A percentile compares a stretch with the other conserved stretches of the same genome.
Conservation (phyloP, 768 basidiomycete genomes). For the Coprinopsis marcescibilis region DNA sequence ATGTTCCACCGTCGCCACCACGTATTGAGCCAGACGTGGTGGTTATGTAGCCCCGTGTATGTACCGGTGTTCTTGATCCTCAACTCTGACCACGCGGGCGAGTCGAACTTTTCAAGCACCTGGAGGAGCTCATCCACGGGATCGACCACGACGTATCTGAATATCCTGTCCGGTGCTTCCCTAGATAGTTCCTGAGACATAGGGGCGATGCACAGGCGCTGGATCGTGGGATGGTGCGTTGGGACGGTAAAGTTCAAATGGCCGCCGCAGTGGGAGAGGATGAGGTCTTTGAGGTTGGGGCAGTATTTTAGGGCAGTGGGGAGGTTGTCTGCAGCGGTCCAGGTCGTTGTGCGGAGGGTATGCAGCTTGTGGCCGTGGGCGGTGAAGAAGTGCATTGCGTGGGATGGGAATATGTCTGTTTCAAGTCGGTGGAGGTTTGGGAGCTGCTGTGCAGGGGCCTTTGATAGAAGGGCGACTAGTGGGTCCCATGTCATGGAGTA, state of each 20-base stretch:
- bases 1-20: slow-evolving; percentile 22
- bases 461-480: slow-evolving; percentile 31
- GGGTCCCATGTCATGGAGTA: slow-evolving; percentile 31
- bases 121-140: slow-evolving; percentile 10
- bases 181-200: slow-evolving; percentile 30
- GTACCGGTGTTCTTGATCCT: slow-evolving; percentile 36
- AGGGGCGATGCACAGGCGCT: slow-evolving; percentile 41
- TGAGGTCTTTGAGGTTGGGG: slow-evolving; percentile 36
- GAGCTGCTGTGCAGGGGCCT: slow-evolving; percentile 25
- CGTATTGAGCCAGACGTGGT: slow-evolving; percentile 15
- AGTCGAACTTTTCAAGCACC: not conserved
- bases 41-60: slow-evolving; percentile 18
- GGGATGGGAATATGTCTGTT: slow-evolving; percentile 32
- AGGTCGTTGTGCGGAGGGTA: slow-evolving; percentile 31
- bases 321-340: slow-evolving; percentile 23
- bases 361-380: slow-evolving; percentile 38
- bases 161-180: slow-evolving; percentile 31
- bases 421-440: slow-evolving; percentile 38
- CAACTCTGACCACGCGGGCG: slow-evolving; percentile 28
- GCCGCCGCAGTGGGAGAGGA: slow-evolving; percentile 29
- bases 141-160: slow-evolving; percentile 31
- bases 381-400: slow-evolving; percentile 29
- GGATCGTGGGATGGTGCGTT: slow-evolving; percentile 31
- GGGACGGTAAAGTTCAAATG: slow-evolving; percentile 21
- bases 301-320: slow-evolving; percentile 32